These are phyloP conservation scores for Talaromyces sp. DNA, from an alignment of 2,329 filamentous ascomycete genomes.

Conservation along the genomic window DNA sequence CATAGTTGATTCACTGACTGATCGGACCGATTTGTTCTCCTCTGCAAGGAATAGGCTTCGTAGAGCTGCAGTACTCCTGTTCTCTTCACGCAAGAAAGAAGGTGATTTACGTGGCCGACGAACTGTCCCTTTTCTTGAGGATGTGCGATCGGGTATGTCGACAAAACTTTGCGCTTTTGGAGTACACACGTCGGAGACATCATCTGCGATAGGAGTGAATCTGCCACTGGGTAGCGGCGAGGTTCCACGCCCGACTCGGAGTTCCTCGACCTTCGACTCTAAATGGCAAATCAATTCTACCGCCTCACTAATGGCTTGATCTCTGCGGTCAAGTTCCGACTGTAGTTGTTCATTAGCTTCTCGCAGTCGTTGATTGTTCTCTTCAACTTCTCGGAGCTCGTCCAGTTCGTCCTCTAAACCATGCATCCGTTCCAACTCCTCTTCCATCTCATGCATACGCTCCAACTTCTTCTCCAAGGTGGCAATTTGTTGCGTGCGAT, in stretches of 20 bases:
- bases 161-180: constrained; percentile 25
- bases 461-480: constrained; percentile 34
- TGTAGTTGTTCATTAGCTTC: constrained; percentile 36
- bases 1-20: constrained; percentile 29
- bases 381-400: constrained; percentile 33
- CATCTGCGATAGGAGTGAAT: constrained; percentile 8
- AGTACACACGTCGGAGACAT: constrained; percentile 21
- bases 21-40: constrained; percentile 24
- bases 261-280: constrained; percentile 35
- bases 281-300: constrained; percentile 41
- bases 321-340: constrained; percentile 35
- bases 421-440: constrained; percentile 29
- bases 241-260: constrained; percentile 24
- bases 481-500: constrained; percentile 35
- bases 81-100: constrained; percentile 36
- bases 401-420: constrained; percentile 31
- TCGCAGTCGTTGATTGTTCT: constrained; percentile 32
- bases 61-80: constrained; percentile 33
- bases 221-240: constrained; percentile 25
- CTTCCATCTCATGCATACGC: constrained; percentile 34
- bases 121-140: constrained; percentile 30
- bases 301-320: constrained; percentile 40
- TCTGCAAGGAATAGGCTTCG: constrained; percentile 35
- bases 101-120: constrained; percentile 32
- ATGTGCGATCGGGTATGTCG: constrained; percentile 37